Conservation (phyloP, 129 eudicot genomes). For the Chrysanthemum makinoi region DNA sequence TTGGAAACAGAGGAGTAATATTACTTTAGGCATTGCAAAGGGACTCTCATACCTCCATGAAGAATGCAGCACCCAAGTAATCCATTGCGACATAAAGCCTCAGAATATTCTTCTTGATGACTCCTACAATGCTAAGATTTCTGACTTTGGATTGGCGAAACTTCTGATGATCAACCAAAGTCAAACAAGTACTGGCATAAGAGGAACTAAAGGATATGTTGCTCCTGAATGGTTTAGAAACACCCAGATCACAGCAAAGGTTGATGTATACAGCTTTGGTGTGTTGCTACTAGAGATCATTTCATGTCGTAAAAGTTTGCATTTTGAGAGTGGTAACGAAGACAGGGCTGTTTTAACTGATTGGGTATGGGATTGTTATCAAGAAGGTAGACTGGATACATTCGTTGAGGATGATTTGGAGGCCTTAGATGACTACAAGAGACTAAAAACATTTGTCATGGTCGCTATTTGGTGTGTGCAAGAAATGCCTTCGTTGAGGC, state of each 20-base stretch:
- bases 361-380: conserved; percentile 42
- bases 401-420: conserved; percentile 35
- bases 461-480: conserved; percentile 58
- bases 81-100: conserved; percentile 54
- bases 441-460: conserved; percentile 31
- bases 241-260: conserved; percentile 33
- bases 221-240: conserved; percentile 57
- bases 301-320: conserved; percentile 25
- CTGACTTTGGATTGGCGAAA: conserved; percentile 48
- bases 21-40: conserved; percentile 28
- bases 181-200: conserved; percentile 28
- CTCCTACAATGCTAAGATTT: conserved; percentile 25
- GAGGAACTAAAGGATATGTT: conserved; percentile 48
- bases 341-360: conserved; percentile 25
- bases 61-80: conserved; percentile 44
- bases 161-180: conserved; percentile 38
- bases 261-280: conserved; percentile 33
- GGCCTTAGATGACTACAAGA: conserved; percentile 27
- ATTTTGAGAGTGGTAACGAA: conserved; percentile 10
- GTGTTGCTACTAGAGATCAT: conserved; percentile 27
- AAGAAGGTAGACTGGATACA: conserved; percentile 9
- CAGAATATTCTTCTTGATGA: conserved; percentile 47
- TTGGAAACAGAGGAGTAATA: conserved; percentile 28
- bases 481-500: conserved; percentile 43
- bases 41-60: conserved; percentile 41